A percentile compares a stretch with the other conserved stretches of the same genome.
phyloP scores from a whole-genome alignment of 163 green algal genomes.

The Coccomyxa subellipsoidea region DNA sequence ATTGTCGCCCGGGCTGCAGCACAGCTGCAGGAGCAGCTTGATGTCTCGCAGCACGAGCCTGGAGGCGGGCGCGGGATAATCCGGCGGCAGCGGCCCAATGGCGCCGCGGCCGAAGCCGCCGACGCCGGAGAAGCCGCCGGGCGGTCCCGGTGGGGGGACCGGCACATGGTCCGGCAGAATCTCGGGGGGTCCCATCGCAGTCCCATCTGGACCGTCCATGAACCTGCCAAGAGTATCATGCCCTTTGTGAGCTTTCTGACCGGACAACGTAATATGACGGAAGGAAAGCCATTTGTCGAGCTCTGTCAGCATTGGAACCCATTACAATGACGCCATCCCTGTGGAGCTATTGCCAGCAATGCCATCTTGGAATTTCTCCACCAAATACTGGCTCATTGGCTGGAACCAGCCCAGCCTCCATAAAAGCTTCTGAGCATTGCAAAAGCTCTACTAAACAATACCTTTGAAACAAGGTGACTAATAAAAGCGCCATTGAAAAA shows the following conservation, averaged over 20 bases:
- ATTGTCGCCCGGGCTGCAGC: neutral
- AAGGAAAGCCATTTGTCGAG: too few relatives aligned
- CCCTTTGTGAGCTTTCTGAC: neutral
- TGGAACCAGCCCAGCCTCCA: too few relatives aligned
- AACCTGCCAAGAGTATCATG: neutral
- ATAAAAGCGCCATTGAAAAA: too few relatives aligned
- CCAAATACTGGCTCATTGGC: too few relatives aligned
- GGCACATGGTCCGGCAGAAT: slow-evolving; percentile 1
- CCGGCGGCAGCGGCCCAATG: neutral
- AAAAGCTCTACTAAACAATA: too few relatives aligned
- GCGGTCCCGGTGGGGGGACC: neutral
- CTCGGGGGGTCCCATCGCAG: neutral
- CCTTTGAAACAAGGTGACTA: too few relatives aligned
- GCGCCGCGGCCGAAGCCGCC: neutral
- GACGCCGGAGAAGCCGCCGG: neutral
- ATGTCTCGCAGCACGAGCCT: neutral
- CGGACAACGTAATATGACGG: too few relatives aligned
- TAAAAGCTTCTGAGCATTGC: too few relatives aligned
- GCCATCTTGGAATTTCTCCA: too few relatives aligned
- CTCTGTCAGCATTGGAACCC: too few relatives aligned
- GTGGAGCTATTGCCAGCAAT: too few relatives aligned
- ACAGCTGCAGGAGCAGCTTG: neutral
- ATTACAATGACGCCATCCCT: too few relatives aligned
- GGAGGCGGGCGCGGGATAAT: neutral
- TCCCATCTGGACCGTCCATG: neutral